phyloP scores from a whole-genome alignment of 1,284 basidiomycete species.

The Tranzscheliella williamsii region DNA sequence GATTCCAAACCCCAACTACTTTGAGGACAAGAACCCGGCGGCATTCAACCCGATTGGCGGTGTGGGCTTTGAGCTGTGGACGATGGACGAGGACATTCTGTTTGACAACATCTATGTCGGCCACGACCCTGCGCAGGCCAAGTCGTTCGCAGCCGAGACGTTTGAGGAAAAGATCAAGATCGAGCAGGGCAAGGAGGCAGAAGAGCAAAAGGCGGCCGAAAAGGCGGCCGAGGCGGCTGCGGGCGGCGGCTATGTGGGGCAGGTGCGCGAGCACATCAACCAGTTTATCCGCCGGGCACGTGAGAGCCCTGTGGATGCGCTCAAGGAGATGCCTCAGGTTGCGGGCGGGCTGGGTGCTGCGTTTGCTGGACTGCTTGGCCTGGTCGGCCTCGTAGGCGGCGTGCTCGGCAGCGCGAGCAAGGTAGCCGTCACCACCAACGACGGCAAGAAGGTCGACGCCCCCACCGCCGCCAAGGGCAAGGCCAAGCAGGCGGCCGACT shows the following conservation, averaged over 20 bases:
- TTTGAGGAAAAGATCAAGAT: slow-evolving; percentile 54
- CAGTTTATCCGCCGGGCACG: slow-evolving; percentile 33
- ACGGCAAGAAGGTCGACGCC: slow-evolving; percentile 45
- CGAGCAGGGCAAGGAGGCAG: slow-evolving; percentile 51
- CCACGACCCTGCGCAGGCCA: slow-evolving; percentile 52
- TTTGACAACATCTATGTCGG: slow-evolving; percentile 61
- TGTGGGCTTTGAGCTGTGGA: slow-evolving; percentile 60
- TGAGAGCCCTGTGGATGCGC: slow-evolving; percentile 47
- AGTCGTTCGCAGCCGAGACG: slow-evolving; percentile 49
- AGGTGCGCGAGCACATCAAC: slow-evolving; percentile 34
- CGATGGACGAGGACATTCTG: slow-evolving; percentile 59
- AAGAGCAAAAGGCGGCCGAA: slow-evolving; percentile 18
- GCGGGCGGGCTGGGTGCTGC: slow-evolving; percentile 48
- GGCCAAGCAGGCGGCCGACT: slow-evolving; percentile 28
- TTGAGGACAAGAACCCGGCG: slow-evolving; percentile 83
- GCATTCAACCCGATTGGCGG: slow-evolving; percentile 67
- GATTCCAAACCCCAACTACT: slow-evolving; percentile 79
- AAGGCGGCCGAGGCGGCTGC: slow-evolving; percentile 24
- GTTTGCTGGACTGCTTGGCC: slow-evolving; percentile 43
- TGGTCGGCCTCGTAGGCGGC: slow-evolving; percentile 46
- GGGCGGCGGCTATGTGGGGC: slow-evolving; percentile 21
- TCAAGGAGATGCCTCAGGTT: slow-evolving; percentile 52
- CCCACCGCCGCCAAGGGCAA: slow-evolving; percentile 28
- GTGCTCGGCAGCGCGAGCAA: slow-evolving; percentile 35
- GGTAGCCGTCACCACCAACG: slow-evolving; percentile 29